Conservation (phyloP, 805 yeast genomes). For the Huiozyma sinensis region DNA sequence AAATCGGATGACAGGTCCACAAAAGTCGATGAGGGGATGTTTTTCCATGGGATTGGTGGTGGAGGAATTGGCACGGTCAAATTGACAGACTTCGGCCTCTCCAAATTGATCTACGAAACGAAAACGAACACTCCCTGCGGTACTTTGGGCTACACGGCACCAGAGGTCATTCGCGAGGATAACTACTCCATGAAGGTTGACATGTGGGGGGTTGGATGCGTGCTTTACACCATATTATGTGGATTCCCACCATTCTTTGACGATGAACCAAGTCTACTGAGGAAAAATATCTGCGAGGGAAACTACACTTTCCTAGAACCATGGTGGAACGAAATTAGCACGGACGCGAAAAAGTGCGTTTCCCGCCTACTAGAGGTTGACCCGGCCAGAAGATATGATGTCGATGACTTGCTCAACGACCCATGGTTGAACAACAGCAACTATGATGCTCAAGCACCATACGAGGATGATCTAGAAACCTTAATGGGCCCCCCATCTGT, state of each 20-base stretch:
- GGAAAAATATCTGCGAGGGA: conserved; percentile 57
- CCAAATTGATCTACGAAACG: conserved; percentile 66
- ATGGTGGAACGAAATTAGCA: conserved; percentile 77
- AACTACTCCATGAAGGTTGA: conserved; percentile 85
- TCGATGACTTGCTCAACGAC: conserved; percentile 53
- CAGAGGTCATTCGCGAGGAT: conserved; percentile 89
- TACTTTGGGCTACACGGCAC: conserved; percentile 95
- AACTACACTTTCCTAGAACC: conserved; percentile 61
- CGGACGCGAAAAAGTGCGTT: conserved; percentile 60
- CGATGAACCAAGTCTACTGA: conserved; percentile 45
- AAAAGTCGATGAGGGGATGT: conserved; percentile 80
- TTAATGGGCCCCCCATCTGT: neutral
- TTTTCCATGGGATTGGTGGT: conserved; percentile 70
- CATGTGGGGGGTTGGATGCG: conserved; percentile 98
- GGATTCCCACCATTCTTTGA: conserved; percentile 97
- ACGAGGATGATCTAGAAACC: neutral
- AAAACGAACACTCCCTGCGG: conserved; percentile 96
- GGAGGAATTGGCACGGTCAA: conserved; percentile 84
- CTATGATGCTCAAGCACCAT: conserved; percentile 5
- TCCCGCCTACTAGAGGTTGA: conserved; percentile 55
- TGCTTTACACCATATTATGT: conserved; percentile 78
- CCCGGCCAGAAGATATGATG: conserved; percentile 53
- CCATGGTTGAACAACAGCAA: conserved; percentile 45
- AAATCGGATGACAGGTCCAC: conserved; percentile 51
- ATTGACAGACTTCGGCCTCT: conserved; percentile 88